Base-by-base conservation (phyloP, 1,284 basidiomycete genomes). In the Volvariella surrecta region DNA sequence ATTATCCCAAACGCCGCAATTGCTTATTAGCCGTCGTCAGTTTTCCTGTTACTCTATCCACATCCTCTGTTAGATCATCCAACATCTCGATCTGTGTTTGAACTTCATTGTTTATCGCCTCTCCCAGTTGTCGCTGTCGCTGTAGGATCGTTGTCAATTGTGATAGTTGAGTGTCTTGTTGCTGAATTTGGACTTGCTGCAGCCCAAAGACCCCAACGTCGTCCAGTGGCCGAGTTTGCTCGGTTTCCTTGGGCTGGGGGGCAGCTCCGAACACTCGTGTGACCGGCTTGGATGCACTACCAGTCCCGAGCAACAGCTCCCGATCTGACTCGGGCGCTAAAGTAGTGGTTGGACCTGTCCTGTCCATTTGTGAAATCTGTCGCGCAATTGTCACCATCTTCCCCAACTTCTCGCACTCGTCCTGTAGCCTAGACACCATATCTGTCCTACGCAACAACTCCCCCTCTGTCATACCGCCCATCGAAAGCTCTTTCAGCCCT, bases 91-190 rank as follows among this genome's bases (percentile, higher is more conserved):
- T 93, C 65, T 98, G 95, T 52, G 82, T 67, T 4, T 67, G 69
- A 46, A 99, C 79, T 66, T 99, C 95, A 43, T 74, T 71, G 45
- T 78, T 74, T 50, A 99, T 98, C 13, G 92, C 90, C 50, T 89
- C 71, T 8, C 94, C 95, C 38, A 98, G 74, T 44, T 87, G 79
- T 52, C 82, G 75, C 64, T 98, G 94, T 32, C 90, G 73, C 49
- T 79, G 76, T n/a, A 99, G 67, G 46, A 96, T 81, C 0, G 87
- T 74, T 0, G 87, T 82, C 31, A 99, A 68, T 50, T 83, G 76
- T 9, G 81, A 69, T 19, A 96, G 72, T 55, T 94, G 86, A 21
- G 70, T 57, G 56, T 98, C 94, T 61, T 99, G 95, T 46, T 82
- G 71, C 38, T 82, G 74, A 60, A 98, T 84, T 61, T 89, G 81